These are phyloP conservation scores for Aspergillus viridinutans DNA, from an alignment of 2,329 filamentous ascomycete genomes.

Conservation along the genomic window DNA sequence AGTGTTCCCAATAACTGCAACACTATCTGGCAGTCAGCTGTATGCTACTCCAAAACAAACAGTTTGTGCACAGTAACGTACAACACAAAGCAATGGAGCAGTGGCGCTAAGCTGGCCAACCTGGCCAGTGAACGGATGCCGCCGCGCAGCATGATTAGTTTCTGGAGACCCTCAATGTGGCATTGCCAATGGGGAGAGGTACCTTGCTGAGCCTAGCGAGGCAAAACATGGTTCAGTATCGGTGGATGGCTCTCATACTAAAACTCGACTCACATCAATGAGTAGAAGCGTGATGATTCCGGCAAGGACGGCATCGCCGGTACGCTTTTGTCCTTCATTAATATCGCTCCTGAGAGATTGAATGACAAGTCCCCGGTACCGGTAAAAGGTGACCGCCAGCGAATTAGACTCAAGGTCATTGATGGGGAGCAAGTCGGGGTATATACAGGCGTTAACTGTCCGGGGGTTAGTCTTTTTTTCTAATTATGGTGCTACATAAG, in stretches of 20 bases:
- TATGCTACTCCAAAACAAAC: neutral
- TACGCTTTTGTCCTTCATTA: conserved; percentile 12
- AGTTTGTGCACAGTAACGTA: conserved; percentile 17
- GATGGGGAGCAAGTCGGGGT: conserved; percentile 21
- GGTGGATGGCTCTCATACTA: neutral
- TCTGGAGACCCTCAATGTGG: conserved; percentile 33
- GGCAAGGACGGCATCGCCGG: conserved; percentile 26
- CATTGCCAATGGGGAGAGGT: conserved; percentile 30
- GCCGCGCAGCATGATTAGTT: conserved; percentile 30
- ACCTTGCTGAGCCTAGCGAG: conserved; percentile 27
- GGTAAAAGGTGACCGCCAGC: conserved; percentile 24
- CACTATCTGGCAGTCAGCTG: conserved; percentile 14
- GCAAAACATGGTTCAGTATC: neutral
- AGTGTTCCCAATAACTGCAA: conserved; percentile 34
- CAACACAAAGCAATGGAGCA: conserved; percentile 25
- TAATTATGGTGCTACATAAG: neutral
- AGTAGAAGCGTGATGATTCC: conserved; percentile 32
- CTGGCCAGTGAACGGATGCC: conserved; percentile 22
- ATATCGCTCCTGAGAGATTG: conserved; percentile 29
- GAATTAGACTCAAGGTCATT: conserved; percentile 14
- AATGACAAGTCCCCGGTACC: conserved; percentile 28
- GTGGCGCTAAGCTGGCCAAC: conserved; percentile 15
- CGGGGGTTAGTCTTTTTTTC: neutral
- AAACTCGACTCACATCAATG: conserved; percentile 24
- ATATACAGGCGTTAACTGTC: conserved; percentile 31